Percentiles rank a stretch among this genome's conserved stretches.
Conservation (phyloP, 176 grass and related monocot species). For the Olyra latifolia region DNA sequence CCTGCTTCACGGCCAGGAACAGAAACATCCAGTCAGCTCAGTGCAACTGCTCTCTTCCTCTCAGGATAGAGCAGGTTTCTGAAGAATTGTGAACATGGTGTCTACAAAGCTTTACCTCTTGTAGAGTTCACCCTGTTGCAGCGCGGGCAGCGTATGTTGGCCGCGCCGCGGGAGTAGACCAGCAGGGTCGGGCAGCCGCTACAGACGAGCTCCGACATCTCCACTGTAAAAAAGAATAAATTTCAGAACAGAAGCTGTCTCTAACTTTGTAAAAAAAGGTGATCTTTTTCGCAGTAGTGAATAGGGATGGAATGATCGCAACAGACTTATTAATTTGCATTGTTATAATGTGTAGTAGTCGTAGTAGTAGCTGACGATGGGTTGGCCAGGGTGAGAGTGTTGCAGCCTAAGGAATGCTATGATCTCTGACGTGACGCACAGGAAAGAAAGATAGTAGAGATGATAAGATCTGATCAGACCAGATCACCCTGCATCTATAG, state of each 20-base stretch:
- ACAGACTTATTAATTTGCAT: too few relatives aligned
- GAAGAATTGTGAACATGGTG: background rate
- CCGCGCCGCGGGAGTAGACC: conserved; percentile 40
- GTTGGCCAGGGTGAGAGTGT: conserved; percentile 27
- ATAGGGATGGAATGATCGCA: too few relatives aligned
- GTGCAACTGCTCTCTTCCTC: background rate
- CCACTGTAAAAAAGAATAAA: background rate
- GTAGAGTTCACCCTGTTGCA: conserved; percentile 48
- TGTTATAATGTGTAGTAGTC: too few relatives aligned
- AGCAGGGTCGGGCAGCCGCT: conserved; percentile 54
- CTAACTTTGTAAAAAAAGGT: background rate
- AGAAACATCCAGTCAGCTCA: conserved; percentile 4
- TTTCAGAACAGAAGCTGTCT: background rate
- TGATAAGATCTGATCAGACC: background rate
- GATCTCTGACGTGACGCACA: background rate
- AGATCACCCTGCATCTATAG: conserved; percentile 41
- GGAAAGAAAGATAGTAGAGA: too few relatives aligned
- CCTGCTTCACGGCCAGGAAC: conserved; percentile 13
- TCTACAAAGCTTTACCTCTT: conserved; percentile 28
- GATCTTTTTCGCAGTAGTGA: too few relatives aligned
- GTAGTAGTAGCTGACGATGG: conserved; percentile 31
- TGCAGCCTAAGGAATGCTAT: conserved; percentile 21
- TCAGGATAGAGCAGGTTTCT: background rate
- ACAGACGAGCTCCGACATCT: conserved; percentile 61
- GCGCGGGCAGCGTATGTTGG: conserved; percentile 52